A percentile compares a stretch with the other conserved stretches of the same genome.
Evolutionary conservation across 2,329 filamentous ascomycete genomes (phyloP).

Genomic region (Fusarium anthophilum): DNA sequence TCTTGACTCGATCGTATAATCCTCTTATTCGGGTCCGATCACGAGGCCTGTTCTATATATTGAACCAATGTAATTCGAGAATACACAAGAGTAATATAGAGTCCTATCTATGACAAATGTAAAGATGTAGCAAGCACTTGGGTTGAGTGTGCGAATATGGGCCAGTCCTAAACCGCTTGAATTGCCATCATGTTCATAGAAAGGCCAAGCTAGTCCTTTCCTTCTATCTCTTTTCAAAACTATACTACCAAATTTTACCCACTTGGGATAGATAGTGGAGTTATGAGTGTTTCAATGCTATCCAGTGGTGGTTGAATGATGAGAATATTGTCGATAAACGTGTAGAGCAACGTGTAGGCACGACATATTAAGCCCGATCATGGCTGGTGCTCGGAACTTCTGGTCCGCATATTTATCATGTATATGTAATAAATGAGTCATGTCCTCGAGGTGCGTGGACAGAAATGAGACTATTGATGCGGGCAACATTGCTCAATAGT

Average conservation of each 20-base stretch:
- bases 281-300: background rate
- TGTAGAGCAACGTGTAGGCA: background rate
- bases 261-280: background rate
- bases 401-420: background rate
- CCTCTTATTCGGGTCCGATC: background rate
- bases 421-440: background rate
- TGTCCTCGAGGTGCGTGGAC: background rate
- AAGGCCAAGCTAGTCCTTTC: background rate
- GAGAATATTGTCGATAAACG: background rate
- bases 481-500: background rate
- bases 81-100: background rate
- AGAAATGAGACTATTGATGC: background rate
- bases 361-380: background rate
- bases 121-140: background rate
- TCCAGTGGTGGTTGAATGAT: background rate
- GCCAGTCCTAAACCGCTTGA: background rate
- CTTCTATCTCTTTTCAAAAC: background rate
- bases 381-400: background rate
- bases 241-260: background rate
- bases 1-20: background rate
- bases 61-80: background rate
- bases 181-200: background rate
- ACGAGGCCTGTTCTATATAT: background rate
- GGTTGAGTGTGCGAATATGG: background rate
- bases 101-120: background rate